Conservation (phyloP, 257 asterid genomes). For the Coffea eugenioides region DNA sequence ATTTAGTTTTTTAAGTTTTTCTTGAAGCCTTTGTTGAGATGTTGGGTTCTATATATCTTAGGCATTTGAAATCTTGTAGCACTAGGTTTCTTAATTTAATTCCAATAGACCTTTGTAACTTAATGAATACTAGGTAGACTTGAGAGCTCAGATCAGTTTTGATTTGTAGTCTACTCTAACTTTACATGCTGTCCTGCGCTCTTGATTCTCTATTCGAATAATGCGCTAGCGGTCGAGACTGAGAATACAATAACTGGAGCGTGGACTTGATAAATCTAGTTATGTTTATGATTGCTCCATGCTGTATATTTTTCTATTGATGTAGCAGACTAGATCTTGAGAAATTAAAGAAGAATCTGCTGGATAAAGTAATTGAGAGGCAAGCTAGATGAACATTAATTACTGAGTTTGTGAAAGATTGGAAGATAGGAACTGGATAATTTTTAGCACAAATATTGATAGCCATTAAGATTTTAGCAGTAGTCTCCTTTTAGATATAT, state of each 20-base stretch:
- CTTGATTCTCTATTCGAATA: too few species aligned
- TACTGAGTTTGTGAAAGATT: neutral
- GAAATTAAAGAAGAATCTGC: neutral
- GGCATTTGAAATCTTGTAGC: neutral
- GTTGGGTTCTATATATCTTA: neutral
- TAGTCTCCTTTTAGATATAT: too few species aligned
- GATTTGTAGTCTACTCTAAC: neutral
- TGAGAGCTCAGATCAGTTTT: neutral
- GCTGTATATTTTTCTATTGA: too few species aligned
- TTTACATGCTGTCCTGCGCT: too few species aligned
- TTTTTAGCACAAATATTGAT: neutral
- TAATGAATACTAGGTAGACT: neutral
- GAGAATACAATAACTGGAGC: too few species aligned
- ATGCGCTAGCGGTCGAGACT: too few species aligned
- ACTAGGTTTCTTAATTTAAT: neutral
- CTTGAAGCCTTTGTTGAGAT: neutral
- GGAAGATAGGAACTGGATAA: neutral
- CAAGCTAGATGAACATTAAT: neutral
- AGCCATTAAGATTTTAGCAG: too few species aligned
- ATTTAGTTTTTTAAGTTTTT: too few species aligned
- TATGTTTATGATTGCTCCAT: too few species aligned
- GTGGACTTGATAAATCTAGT: too few species aligned
- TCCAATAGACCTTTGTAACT: neutral
- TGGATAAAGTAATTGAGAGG: neutral
- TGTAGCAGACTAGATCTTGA: too few species aligned